Percentiles rank a stretch among this genome's conserved stretches.
These are phyloP conservation scores for Boletus rubroflammeus DNA, from an alignment of 768 basidiomycete genomes.

Conservation along the genomic window DNA sequence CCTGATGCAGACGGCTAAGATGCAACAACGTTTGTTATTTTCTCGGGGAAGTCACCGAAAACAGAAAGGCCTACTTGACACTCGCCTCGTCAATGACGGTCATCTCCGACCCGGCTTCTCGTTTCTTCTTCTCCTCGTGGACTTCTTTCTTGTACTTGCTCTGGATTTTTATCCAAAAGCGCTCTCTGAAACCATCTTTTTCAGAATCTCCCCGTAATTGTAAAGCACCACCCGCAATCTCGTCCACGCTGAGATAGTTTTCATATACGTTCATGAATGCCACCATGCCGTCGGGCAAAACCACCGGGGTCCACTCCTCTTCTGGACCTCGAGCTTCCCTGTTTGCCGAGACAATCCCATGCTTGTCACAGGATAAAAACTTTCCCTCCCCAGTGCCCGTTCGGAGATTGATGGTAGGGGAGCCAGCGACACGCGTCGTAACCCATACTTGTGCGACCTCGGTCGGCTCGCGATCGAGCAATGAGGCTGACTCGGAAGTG, in stretches of 20 bases:
- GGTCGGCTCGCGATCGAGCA: slow-evolving; percentile 67
- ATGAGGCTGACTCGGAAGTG: slow-evolving; percentile 36
- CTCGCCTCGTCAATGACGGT: slow-evolving; percentile 65
- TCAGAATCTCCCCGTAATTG: slow-evolving; percentile 82
- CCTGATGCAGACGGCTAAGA: slow-evolving; percentile 65
- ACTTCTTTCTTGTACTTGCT: slow-evolving; percentile 86
- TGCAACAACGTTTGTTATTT: slow-evolving; percentile 1
- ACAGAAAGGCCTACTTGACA: slow-evolving; percentile 56
- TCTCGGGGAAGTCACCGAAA: neutral
- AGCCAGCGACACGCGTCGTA: slow-evolving; percentile 78
- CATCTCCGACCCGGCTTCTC: slow-evolving; percentile 50
- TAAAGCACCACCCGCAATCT: slow-evolving; percentile 78
- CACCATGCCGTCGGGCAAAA: slow-evolving; percentile 81
- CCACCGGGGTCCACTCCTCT: slow-evolving; percentile 89
- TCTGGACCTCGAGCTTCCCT: slow-evolving; percentile 89
- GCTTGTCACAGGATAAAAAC: slow-evolving; percentile 84
- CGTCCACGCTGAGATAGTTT: slow-evolving; percentile 81
- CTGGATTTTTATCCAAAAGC: slow-evolving; percentile 89
- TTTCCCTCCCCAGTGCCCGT: slow-evolving; percentile 87
- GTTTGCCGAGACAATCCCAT: slow-evolving; percentile 80
- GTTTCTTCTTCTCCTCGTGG: slow-evolving; percentile 69
- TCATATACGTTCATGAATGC: slow-evolving; percentile 88
- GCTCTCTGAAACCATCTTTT: slow-evolving; percentile 78
- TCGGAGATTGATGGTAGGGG: slow-evolving; percentile 79
- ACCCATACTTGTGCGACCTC: slow-evolving; percentile 94